Evolutionary conservation across 2,329 filamentous ascomycete species (phyloP).

Genomic region (Trichoderma arundinaceum): DNA sequence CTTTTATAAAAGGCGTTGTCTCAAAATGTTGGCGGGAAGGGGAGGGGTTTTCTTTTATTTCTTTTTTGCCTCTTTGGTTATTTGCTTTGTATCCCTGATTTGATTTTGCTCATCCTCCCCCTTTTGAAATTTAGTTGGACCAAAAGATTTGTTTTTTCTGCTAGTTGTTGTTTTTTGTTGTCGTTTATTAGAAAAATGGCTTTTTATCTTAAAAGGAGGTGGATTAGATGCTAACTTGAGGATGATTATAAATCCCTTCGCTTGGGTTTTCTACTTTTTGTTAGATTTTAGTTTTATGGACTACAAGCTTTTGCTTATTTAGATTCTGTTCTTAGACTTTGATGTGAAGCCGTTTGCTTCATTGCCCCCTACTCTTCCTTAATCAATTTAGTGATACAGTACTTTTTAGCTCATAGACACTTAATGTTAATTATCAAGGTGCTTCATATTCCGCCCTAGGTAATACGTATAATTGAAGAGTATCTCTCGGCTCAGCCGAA

Average conservation of each 20-base stretch:
- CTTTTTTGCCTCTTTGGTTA: not conserved
- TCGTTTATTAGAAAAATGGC: not conserved
- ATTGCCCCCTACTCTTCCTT: not conserved
- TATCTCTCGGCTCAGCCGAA: conserved; percentile 12
- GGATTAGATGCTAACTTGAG: conserved; percentile 6
- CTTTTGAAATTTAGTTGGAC: not conserved
- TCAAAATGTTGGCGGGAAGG: conserved; percentile 3
- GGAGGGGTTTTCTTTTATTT: not conserved
- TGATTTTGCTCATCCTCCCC: not conserved
- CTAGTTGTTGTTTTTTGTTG: not conserved
- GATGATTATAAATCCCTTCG: conserved; percentile 14
- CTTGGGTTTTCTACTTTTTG: not conserved
- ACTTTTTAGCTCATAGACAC: not conserved
- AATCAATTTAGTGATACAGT: not conserved
- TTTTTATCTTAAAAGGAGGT: conserved; percentile 11
- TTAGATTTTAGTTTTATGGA: conserved; percentile 4
- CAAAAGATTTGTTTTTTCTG: not conserved
- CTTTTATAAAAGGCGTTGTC: conserved; percentile 1
- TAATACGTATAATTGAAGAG: not conserved
- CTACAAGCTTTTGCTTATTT: not conserved
- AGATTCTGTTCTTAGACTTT: not conserved
- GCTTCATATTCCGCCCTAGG: not conserved
- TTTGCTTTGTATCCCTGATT: not conserved
- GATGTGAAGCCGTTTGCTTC: not conserved
- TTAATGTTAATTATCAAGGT: not conserved